These are phyloP conservation scores for Madurella mycetomatis DNA, from an alignment of 2,329 filamentous ascomycete genomes.

Conservation along the genomic window DNA sequence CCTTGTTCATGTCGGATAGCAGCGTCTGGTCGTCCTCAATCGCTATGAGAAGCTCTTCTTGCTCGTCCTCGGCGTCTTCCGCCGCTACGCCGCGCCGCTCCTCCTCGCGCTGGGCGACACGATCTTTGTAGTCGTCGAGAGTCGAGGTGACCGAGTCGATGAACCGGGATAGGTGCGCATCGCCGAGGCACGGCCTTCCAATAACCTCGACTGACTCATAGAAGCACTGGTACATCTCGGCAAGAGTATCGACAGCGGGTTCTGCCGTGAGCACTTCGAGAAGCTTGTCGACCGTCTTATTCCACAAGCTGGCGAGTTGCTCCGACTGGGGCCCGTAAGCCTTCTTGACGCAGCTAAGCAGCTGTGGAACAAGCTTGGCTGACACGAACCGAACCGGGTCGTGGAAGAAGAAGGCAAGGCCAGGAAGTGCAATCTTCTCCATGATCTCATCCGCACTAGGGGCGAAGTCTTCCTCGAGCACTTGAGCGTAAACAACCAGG, in stretches of 20 bases:
- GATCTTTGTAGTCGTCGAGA: conserved; percentile 86
- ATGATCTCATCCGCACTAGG: conserved; percentile 90
- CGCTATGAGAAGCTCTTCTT: conserved; percentile 80
- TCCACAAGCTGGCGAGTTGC: conserved; percentile 79
- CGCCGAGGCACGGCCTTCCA: conserved; percentile 75
- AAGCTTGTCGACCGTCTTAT: conserved; percentile 78
- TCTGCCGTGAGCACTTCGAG: conserved; percentile 91
- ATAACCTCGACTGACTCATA: conserved; percentile 96
- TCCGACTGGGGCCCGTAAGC: conserved; percentile 76
- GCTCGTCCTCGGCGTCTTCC: conserved; percentile 83
- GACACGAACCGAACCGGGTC: conserved; percentile 94
- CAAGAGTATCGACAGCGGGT: conserved; percentile 90
- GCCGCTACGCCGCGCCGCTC: conserved; percentile 68
- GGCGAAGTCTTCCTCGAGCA: conserved; percentile 87
- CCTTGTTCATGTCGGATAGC: conserved; percentile 99
- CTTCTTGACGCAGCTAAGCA: conserved; percentile 91
- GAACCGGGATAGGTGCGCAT: conserved; percentile 78
- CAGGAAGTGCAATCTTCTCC: conserved; percentile 92
- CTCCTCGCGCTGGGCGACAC: conserved; percentile 77
- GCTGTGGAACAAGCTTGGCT: conserved; percentile 87
- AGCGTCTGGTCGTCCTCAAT: conserved; percentile 97
- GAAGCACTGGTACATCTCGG: conserved; percentile 99
- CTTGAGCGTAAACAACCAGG: conserved; percentile 93
- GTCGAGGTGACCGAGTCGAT: conserved; percentile 81
- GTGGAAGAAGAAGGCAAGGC: conserved; percentile 98